phyloP scores from a whole-genome alignment of 352 stramenopile species.

The Pythium rishiriense region DNA sequence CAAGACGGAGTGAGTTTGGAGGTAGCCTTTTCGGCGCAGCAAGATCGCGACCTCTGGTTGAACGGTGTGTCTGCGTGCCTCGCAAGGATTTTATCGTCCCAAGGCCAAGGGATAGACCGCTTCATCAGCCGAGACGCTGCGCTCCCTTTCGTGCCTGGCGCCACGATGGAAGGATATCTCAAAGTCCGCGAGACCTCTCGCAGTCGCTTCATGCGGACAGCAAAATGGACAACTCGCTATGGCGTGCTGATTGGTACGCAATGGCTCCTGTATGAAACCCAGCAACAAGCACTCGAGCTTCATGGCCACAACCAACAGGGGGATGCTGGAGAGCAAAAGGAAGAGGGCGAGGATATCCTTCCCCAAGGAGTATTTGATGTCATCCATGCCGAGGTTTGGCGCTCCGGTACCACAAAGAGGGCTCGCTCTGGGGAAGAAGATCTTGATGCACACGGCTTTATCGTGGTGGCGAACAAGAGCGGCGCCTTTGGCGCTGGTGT shows the following conservation, averaged over 20 bases:
- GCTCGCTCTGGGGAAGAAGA: conserved; percentile 20
- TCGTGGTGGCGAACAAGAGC: conserved; percentile 24
- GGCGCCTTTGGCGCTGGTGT: not conserved
- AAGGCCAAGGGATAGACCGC: not conserved
- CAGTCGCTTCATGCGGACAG: not conserved
- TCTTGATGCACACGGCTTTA: conserved; percentile 26
- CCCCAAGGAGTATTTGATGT: conserved; percentile 64
- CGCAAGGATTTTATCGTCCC: not conserved
- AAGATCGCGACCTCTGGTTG: conserved; percentile 42
- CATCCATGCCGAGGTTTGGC: conserved; percentile 27
- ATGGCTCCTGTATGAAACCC: conserved; percentile 70
- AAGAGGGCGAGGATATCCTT: conserved; percentile 18
- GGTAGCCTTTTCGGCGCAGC: conserved; percentile 35
- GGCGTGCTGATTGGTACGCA: conserved; percentile 69
- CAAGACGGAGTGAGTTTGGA: conserved; percentile 62
- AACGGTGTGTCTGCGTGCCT: not conserved
- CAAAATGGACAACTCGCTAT: conserved; percentile 58
- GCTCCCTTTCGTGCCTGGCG: conserved; percentile 58
- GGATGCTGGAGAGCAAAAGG: conserved; percentile 9
- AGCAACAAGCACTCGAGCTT: conserved; percentile 47
- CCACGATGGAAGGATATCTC: conserved; percentile 73
- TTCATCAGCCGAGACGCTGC: conserved; percentile 40
- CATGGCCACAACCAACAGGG: conserved; percentile 25
- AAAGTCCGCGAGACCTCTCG: conserved; percentile 36
- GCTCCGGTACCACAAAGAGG: not conserved